Percentiles rank a stretch among this genome's conserved stretches.
Conservation (phyloP, 352 stramenopile genomes). For the Saprolegnia diclina region DNA sequence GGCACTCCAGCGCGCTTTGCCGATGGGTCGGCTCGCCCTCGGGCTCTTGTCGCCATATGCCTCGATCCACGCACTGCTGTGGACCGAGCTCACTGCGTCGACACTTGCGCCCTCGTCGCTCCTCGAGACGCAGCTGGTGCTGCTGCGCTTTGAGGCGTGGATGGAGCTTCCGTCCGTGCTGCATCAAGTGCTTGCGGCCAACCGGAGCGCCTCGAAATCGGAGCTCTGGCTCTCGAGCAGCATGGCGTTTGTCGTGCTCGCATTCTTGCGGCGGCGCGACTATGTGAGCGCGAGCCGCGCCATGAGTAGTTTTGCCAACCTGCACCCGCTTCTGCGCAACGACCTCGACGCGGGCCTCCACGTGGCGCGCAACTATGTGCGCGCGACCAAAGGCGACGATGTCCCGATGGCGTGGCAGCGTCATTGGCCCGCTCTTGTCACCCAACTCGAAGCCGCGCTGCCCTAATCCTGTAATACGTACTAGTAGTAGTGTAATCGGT, state of each 20-base stretch:
- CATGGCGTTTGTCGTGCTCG: background rate
- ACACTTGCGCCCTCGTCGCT: background rate
- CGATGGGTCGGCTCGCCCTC: background rate
- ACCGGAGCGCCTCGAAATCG: background rate
- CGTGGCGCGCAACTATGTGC: background rate
- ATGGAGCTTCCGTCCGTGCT: background rate
- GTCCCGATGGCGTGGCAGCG: background rate
- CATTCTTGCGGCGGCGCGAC: background rate
- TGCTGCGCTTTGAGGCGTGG: conserved; percentile 12
- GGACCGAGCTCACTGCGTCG: background rate
- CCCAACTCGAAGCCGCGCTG: background rate
- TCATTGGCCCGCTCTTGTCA: background rate
- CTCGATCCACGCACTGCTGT: background rate
- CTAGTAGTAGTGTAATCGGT: too few species aligned
- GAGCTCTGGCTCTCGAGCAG: conserved; percentile 5
- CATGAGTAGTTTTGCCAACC: background rate
- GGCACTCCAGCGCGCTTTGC: background rate
- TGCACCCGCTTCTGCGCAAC: conserved; percentile 3
- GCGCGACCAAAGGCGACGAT: background rate
- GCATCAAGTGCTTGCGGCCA: background rate
- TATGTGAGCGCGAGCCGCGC: background rate
- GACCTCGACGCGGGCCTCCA: conserved; percentile 3
- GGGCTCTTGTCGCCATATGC: background rate
- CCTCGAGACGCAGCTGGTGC: background rate
- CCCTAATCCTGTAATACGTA: background rate